These are phyloP conservation scores for Nicotiana rustica DNA, from an alignment of 305 asterid genomes.

Conservation along the genomic window DNA sequence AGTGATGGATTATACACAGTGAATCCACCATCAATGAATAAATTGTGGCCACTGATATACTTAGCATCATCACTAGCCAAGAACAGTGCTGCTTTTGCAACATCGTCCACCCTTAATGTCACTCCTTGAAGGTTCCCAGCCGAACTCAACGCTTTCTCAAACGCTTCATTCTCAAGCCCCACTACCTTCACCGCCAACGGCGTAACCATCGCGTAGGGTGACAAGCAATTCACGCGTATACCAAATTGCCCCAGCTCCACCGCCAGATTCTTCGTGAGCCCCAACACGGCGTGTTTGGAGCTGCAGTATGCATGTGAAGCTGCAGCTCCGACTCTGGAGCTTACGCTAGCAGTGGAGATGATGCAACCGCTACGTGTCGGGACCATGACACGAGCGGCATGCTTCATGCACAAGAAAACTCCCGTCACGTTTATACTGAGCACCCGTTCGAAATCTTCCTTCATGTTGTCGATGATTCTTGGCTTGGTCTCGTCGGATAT, in stretches of 20 bases:
- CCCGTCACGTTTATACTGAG: slow-evolving; percentile 32
- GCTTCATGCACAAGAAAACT: slow-evolving; percentile 38
- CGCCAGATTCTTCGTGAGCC: slow-evolving; percentile 34
- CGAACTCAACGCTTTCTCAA: slow-evolving; percentile 2
- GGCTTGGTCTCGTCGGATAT: slow-evolving; percentile 44
- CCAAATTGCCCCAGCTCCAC: slow-evolving; percentile 43
- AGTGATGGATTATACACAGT: slow-evolving; percentile 15
- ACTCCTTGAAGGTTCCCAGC: slow-evolving; percentile 37
- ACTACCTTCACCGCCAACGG: slow-evolving; percentile 28
- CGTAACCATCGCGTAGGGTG: slow-evolving; percentile 38
- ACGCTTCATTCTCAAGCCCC: slow-evolving; percentile 31
- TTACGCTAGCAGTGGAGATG: slow-evolving; percentile 36
- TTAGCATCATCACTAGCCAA: slow-evolving; percentile 48
- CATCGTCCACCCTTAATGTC: slow-evolving; percentile 35
- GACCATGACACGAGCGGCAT: slow-evolving; percentile 44
- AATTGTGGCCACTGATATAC: slow-evolving; percentile 45
- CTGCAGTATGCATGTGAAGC: slow-evolving; percentile 35
- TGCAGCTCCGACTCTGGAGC: slow-evolving; percentile 24
- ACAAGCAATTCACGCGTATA: slow-evolving; percentile 40
- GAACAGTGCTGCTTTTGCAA: slow-evolving; percentile 44
- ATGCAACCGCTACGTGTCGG: slow-evolving; percentile 35
- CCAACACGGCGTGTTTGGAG: slow-evolving; percentile 40
- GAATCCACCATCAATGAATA: slow-evolving; percentile 45
- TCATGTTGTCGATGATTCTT: slow-evolving; percentile 50
- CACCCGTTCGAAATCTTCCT: slow-evolving; percentile 38